Evolutionary conservation across 148 eudicot species (phyloP), one percentile per base, ranked within the genome.

Genomic region (Diospyros lotus): DNA sequence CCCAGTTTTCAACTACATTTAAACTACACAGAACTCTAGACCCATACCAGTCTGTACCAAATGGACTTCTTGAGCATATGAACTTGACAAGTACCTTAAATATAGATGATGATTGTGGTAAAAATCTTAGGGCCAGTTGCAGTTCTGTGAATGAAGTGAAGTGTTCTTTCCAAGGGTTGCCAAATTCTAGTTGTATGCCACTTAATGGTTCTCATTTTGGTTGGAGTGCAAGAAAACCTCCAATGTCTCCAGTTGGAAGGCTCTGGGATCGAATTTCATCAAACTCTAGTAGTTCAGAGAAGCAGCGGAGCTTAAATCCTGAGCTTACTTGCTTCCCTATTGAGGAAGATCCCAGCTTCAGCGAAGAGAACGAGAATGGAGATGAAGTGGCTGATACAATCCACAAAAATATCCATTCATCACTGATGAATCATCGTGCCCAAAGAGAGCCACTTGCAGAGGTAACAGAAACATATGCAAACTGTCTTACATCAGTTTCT

Each of bases 291-390:
- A 82, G 90, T 79, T 96, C 98, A 51, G 91, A 64, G 72, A 88
- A 84, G 84, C 69, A 76, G 58, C 80, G 69, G 52, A 88, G 87
- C 83, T 85, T 82, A 67, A 88, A 91, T 75, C 87, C 92, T 61
- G 97, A 89, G 73, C 88, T 89, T 67, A 86, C 86, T 62, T 93
- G 98, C 84, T 93, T 93, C 76, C 90, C 91, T 52, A 93, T 95
- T 78, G 83, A 89, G 81, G 99, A 93, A 85, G 98, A 93, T 82
- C 87, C 92, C 52, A 84, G 84, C 69, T 73, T 69, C 51, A 80
- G 88, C 64, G 99, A 91, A 77, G 98, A 86, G 80, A 82, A 80
- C 77, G 83, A 53, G 66, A 77, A 80, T 72, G 77, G 69, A 65
- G 80, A 84, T 73, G 94, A 84, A 48, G 71, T 48, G 40, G 72